Evolutionary conservation across 2,329 filamentous ascomycete species (phyloP).

Genomic region (Monosporascus sp.): DNA sequence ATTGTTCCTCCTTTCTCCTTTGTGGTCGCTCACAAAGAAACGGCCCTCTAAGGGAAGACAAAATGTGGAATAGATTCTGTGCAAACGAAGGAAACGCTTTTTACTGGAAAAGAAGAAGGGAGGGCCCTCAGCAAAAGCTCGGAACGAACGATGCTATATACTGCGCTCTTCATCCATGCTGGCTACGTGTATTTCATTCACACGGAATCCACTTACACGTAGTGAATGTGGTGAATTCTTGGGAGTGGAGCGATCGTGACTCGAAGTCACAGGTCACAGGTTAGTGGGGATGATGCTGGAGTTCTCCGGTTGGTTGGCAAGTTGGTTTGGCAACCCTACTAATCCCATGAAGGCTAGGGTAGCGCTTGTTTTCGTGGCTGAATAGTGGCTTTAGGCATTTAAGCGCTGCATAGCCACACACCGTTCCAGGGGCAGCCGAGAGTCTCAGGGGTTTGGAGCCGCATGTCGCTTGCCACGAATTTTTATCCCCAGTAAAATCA

Average conservation of each 20-base stretch:
- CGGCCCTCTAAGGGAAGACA: not conserved
- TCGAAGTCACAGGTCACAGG: not conserved
- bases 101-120: not conserved
- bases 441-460: too few species aligned
- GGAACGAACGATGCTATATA: not conserved
- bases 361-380: not conserved
- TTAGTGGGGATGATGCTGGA: too few species aligned
- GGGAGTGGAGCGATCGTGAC: not conserved
- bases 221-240: not conserved
- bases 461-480: too few species aligned
- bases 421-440: too few species aligned
- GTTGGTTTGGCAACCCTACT: not conserved
- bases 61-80: not conserved
- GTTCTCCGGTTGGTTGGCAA: not conserved
- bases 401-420: not conserved
- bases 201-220: not conserved
- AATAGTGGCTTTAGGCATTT: not conserved
- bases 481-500: too few species aligned
- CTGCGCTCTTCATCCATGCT: not conserved
- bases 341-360: too few species aligned
- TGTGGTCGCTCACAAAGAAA: not conserved
- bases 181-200: not conserved
- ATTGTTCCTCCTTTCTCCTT: slow-evolving; percentile 34
- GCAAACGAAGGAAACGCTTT: not conserved
- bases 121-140: not conserved